phyloP scores from a whole-genome alignment of 208 protist genomes.

The Trypanosoma grayi region DNA sequence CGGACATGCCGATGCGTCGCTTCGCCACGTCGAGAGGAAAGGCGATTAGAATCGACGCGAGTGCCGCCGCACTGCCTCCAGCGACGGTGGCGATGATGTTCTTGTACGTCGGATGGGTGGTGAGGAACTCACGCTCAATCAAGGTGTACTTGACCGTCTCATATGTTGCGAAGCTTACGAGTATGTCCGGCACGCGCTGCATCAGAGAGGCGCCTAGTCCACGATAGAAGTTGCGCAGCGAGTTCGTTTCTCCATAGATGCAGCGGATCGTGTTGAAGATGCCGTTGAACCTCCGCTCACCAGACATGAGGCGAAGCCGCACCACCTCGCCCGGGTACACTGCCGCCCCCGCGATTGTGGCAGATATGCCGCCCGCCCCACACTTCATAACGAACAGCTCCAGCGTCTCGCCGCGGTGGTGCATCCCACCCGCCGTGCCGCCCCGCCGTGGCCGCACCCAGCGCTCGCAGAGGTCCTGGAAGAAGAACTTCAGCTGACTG shows the following conservation, averaged over 20 bases:
- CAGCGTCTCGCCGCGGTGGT: conserved; percentile 23
- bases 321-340: conserved; percentile 89
- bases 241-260: conserved; percentile 77
- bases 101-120: conserved; percentile 25
- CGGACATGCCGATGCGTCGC: conserved; percentile 85
- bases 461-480: conserved; percentile 48
- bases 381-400: conserved; percentile 88
- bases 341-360: conserved; percentile 67
- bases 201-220: conserved; percentile 80
- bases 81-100: conserved; percentile 60
- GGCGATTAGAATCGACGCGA: conserved; percentile 68
- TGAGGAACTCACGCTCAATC: conserved; percentile 46
- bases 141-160: conserved; percentile 85
- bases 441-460: conserved; percentile 7
- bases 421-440: background rate
- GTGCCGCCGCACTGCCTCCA: conserved; percentile 58
- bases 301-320: conserved; percentile 87
- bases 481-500: conserved; percentile 71
- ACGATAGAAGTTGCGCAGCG: conserved; percentile 80
- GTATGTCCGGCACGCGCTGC: conserved; percentile 86
- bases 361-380: conserved; percentile 79
- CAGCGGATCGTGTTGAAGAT: conserved; percentile 54
- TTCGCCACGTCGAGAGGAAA: conserved; percentile 90
- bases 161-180: conserved; percentile 86
- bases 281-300: conserved; percentile 60